Conservation (phyloP, 2,329 filamentous ascomycete genomes). For the Sarocladium oryzae region DNA sequence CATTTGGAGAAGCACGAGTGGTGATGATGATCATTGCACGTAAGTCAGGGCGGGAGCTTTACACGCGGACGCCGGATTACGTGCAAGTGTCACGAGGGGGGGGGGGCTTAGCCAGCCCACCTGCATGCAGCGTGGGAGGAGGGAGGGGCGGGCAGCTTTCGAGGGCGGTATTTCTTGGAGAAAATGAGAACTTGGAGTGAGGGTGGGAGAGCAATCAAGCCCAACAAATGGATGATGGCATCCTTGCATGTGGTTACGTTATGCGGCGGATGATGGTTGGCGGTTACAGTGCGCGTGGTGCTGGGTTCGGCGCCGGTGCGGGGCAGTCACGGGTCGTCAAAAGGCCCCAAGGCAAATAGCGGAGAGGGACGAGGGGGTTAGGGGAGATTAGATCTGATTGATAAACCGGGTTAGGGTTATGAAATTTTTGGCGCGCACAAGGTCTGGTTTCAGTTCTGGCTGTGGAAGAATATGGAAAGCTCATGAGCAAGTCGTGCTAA, state of each 20-base stretch:
- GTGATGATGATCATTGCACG: slow-evolving; percentile 9
- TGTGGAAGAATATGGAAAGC: no score
- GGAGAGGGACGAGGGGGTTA: background rate
- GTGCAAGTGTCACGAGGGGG: slow-evolving; percentile 3
- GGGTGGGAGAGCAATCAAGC: background rate
- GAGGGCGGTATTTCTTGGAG: no score
- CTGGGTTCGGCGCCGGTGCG: slow-evolving; percentile 3
- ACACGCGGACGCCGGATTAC: background rate
- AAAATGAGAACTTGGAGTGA: background rate
- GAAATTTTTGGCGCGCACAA: no score
- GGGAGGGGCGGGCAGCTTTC: no score
- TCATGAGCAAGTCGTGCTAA: no score
- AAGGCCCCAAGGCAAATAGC: background rate
- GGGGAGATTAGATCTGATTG: background rate
- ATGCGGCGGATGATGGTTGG: background rate
- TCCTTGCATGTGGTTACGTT: slow-evolving; percentile 5
- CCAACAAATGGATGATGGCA: slow-evolving; percentile 9
- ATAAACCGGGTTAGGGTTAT: slow-evolving; percentile 6
- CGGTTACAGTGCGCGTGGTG: background rate
- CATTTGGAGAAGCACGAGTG: slow-evolving; percentile 7
- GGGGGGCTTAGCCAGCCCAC: background rate
- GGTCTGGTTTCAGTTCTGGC: no score
- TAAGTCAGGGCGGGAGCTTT: background rate
- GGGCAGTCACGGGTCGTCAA: slow-evolving; percentile 1
- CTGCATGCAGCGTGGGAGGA: no score